phyloP scores from a whole-genome alignment of 495 filamentous ascomycete species.

The Wilcoxina mikolae region DNA sequence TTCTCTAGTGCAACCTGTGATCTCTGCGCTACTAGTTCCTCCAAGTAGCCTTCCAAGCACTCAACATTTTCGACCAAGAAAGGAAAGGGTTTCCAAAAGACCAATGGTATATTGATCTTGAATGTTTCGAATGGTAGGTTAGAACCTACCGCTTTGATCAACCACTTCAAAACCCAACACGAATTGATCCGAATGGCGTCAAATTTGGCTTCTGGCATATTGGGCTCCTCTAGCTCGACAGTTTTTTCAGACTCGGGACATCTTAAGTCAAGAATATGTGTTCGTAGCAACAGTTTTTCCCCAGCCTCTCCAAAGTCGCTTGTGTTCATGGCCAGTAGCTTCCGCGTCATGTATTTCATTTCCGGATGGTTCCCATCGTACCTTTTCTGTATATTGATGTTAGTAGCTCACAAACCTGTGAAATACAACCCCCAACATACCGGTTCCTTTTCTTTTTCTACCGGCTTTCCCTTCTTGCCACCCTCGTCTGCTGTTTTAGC shows the following conservation, averaged over 20 bases:
- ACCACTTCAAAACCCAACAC: not conserved
- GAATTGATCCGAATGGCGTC: constrained; percentile 6
- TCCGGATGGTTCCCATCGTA: not conserved
- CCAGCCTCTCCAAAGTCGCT: not conserved
- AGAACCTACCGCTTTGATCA: too few relatives aligned
- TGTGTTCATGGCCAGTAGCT: not conserved
- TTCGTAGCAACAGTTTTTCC: not conserved
- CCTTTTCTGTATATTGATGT: too few relatives aligned
- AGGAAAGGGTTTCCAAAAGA: not conserved
- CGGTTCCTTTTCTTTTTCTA: too few relatives aligned
- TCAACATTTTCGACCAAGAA: not conserved
- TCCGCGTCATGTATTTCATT: constrained; percentile 1
- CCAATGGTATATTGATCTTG: not conserved
- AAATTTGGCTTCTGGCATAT: not conserved
- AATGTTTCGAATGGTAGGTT: too few relatives aligned
- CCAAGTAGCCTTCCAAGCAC: not conserved
- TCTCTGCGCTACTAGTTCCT: too few relatives aligned
- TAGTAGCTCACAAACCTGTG: too few relatives aligned
- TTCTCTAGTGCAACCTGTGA: too few relatives aligned
- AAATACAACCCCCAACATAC: too few relatives aligned
- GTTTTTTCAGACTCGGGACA: constrained; percentile 1
- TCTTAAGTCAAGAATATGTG: constrained; percentile 6
- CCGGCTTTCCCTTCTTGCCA: too few relatives aligned
- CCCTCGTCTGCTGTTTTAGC: too few relatives aligned
- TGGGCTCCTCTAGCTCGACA: not conserved